Evolutionary conservation across 2,329 filamentous ascomycete species (phyloP).

Genomic region (Trichoderma sp.): DNA sequence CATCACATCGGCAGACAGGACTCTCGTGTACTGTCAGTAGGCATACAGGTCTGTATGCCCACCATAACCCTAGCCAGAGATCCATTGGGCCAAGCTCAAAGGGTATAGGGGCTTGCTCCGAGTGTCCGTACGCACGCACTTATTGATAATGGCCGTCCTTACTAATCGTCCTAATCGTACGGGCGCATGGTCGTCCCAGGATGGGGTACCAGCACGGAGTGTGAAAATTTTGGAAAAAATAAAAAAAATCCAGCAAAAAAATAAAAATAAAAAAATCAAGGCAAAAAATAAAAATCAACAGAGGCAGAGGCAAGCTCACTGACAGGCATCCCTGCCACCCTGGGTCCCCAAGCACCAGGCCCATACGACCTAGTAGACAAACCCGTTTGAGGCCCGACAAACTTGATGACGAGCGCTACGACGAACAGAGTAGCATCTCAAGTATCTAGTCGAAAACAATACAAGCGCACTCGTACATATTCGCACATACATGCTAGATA

Average conservation of each 20-base stretch:
- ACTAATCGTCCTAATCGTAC: not conserved
- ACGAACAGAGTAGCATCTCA: not conserved
- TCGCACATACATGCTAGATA: not conserved
- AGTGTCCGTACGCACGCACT: constrained; percentile 6
- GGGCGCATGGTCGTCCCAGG: not conserved
- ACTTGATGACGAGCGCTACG: constrained; percentile 3
- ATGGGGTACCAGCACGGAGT: not conserved
- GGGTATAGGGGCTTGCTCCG: constrained; percentile 1
- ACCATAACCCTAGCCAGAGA: constrained; percentile 4
- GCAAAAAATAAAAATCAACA: not conserved
- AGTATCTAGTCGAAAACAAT: not conserved
- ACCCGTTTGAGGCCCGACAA: constrained; percentile 13
- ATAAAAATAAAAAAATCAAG: not conserved
- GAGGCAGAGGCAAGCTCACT: not conserved
- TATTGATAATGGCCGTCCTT: not conserved
- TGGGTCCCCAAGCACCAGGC: not conserved
- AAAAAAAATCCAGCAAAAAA: not conserved
- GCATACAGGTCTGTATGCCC: constrained; percentile 7
- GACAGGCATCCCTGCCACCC: constrained; percentile 9
- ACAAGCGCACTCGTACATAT: not conserved
- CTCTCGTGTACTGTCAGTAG: not conserved
- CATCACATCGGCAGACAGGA: constrained; percentile 7
- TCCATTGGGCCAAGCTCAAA: constrained; percentile 12
- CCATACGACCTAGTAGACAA: not conserved
- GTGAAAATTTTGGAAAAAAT: not conserved